Evolutionary conservation across 768 basidiomycete genomes (phyloP).

Genomic region (Dictyophora rubrovolvata): DNA sequence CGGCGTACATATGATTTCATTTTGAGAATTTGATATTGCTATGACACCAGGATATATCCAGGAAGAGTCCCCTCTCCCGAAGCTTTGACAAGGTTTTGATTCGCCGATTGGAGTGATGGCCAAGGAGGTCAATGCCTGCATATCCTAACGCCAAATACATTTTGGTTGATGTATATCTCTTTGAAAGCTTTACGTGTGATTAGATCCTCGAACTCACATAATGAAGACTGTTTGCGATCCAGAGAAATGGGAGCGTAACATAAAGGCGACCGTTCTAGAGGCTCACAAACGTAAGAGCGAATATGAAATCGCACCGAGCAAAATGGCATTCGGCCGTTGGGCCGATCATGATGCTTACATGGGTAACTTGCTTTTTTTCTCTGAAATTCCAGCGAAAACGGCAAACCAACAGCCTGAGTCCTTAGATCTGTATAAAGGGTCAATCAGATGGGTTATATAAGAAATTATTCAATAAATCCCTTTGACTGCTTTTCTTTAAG

Average conservation of each 20-base stretch:
- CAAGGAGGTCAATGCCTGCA: neutral
- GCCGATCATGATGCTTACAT: no score
- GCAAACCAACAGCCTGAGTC: no score
- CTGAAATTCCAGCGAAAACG: no score
- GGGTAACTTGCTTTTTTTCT: no score
- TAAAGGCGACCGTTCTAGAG: neutral
- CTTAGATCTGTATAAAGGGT: no score
- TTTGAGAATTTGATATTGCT: neutral
- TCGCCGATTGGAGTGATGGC: neutral
- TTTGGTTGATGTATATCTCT: neutral
- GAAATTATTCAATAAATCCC: no score
- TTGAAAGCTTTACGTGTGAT: no score
- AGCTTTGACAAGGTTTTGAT: neutral
- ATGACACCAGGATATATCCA: neutral
- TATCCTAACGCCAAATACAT: conserved; percentile 7
- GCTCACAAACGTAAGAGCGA: neutral
- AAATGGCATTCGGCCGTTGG: no score
- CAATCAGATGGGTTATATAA: no score
- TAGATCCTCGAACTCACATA: neutral
- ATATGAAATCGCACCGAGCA: no score
- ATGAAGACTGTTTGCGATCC: conserved; percentile 1
- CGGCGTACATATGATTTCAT: neutral
- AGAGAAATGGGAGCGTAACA: neutral
- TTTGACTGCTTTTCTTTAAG: no score
- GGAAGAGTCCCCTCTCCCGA: neutral